A percentile compares a stretch with the other conserved stretches of the same genome.
phyloP scores from a whole-genome alignment of 352 stramenopile species.

The Globisporangium takayamanum region DNA sequence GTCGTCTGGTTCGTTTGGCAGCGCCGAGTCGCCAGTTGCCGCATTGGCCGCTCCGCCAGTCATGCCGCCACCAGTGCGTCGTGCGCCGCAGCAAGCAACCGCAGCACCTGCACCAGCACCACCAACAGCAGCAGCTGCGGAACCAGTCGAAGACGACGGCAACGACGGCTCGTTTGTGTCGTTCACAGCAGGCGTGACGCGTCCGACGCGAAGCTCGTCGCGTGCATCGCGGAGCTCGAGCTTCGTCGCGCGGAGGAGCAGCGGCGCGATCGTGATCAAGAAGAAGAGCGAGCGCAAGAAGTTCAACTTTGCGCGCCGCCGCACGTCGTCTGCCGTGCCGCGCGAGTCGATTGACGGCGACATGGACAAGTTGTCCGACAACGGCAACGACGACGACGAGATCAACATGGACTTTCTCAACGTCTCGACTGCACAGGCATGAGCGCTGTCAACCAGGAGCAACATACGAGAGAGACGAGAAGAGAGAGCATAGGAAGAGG shows the following conservation, averaged over 20 bases:
- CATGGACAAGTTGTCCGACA: constrained; percentile 17
- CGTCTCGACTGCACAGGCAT: constrained; percentile 24
- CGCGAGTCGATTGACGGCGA: constrained; percentile 24
- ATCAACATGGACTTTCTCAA: constrained; percentile 83
- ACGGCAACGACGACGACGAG: constrained; percentile 34
- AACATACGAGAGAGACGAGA: neutral
- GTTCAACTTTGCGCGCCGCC: constrained; percentile 34
- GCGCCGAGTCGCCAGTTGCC: constrained; percentile 5
- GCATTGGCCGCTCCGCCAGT: neutral
- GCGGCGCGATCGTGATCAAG: constrained; percentile 9
- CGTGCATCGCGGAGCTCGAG: constrained; percentile 3
- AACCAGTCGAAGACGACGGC: constrained; percentile 1
- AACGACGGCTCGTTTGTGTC: constrained; percentile 21
- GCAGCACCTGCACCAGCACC: neutral
- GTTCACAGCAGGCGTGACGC: constrained; percentile 11
- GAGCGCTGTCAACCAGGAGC: neutral
- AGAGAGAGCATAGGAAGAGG: neutral
- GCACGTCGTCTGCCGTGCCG: constrained; percentile 15
- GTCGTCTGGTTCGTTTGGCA: constrained; percentile 13
- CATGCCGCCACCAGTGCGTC: neutral
- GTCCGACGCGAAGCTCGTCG: constrained; percentile 5
- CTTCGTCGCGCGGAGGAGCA: constrained; percentile 2
- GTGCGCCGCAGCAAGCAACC: neutral
- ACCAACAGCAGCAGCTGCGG: neutral
- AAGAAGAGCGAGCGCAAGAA: constrained; percentile 20